phyloP scores from a whole-genome alignment of 2,329 filamentous ascomycete species.

The Aspergillus transmontanensis region DNA sequence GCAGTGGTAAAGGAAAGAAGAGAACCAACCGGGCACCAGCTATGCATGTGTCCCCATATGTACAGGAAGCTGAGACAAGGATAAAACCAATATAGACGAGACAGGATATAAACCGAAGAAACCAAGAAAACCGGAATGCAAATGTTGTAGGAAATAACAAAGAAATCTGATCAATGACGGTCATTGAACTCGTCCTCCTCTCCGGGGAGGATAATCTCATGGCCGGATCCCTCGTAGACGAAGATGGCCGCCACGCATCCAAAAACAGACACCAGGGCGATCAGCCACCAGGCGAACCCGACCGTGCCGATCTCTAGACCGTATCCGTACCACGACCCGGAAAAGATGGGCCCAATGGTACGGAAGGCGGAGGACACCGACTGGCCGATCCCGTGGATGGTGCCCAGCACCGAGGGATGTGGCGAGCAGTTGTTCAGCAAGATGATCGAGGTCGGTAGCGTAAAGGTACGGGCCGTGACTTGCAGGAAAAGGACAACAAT shows the following conservation, averaged over 20 bases:
- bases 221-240: constrained; percentile 66
- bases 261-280: constrained; percentile 56
- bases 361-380: constrained; percentile 58
- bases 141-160: not conserved
- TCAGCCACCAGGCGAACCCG: constrained; percentile 60
- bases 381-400: constrained; percentile 61
- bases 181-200: constrained; percentile 36
- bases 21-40: constrained; percentile 15
- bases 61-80: constrained; percentile 6
- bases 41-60: constrained; percentile 21
- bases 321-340: constrained; percentile 57
- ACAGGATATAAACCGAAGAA: not conserved
- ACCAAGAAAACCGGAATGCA: not conserved
- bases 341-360: constrained; percentile 59
- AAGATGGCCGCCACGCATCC: constrained; percentile 63
- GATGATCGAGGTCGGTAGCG: constrained; percentile 61
- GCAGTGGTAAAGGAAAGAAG: not conserved
- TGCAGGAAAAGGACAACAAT: constrained; percentile 67
- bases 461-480: constrained; percentile 72
- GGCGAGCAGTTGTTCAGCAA: constrained; percentile 63
- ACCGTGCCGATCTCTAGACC: constrained; percentile 58
- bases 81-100: not conserved
- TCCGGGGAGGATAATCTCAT: constrained; percentile 54
- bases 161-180: not conserved
- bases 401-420: constrained; percentile 61